Base-by-base conservation (phyloP, 768 basidiomycete species). In the Clavulina sp. region DNA sequence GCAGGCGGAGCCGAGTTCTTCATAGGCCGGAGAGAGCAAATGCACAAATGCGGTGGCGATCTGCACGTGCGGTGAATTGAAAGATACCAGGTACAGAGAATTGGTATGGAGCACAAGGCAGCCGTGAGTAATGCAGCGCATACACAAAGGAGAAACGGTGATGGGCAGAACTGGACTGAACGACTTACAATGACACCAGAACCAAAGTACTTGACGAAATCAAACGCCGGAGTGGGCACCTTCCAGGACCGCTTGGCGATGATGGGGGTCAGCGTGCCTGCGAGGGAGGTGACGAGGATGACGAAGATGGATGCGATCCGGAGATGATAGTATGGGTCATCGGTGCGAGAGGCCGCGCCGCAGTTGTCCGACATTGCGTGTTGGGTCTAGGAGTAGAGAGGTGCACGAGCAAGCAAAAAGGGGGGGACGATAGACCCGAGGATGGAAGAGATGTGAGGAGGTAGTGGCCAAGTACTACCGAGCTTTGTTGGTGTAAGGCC, bases 21-120 rank as follows among this genome's bases (percentile, higher is more conserved):
- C 76, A 44, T 86, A 66, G 0, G 77, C 92, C 0, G 92, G 82
- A 4, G 74, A 66, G 4, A 93, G 69, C 0, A 93, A 72, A 63
- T 89, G 85, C 32, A 87, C 84, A 62, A 86, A 93, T 2, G 84
- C 81, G 6, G 89, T 93, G 1, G 87, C 87, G 53, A 95, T 81
- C 84, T 86, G 57, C 26, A 46, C 49, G 63, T 63, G n/a, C 36
- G 56, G 41, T 19, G 23, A 29, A 38, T 56, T 5, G 55, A 29
- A 44, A 29, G 13, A 29, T 21, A 30, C 51, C 44, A 44, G 41
- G 18, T 7, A 38, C 9, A 7, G 9, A 29, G 32, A 26, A 9
- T 46, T 46, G 7, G 9, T 46, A 1, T 24, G 16, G 2, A 26
- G 18, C 13, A 21, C 36, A 26, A 52, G 31, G 36, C 1, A 7